Percentiles rank a stretch among this genome's conserved stretches.
These are phyloP conservation scores for Ogataea philodendri DNA, from an alignment of 805 yeast genomes.

Conservation along the genomic window DNA sequence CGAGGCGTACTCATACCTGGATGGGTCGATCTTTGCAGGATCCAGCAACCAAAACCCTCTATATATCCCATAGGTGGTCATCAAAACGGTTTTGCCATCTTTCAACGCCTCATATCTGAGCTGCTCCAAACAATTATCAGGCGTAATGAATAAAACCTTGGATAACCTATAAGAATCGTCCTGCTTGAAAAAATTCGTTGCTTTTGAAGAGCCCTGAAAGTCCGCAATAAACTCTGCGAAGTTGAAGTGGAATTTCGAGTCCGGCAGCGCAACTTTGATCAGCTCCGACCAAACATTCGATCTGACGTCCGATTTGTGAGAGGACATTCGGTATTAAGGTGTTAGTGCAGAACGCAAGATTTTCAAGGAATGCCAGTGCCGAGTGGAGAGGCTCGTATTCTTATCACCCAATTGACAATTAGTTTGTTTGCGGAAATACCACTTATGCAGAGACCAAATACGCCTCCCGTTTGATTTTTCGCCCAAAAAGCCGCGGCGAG, in stretches of 20 bases:
- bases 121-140: slow-evolving; percentile 33
- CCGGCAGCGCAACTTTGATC: slow-evolving; percentile 32
- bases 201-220: slow-evolving; percentile 29
- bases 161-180: slow-evolving; percentile 17
- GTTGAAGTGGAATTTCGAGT: slow-evolving; percentile 30
- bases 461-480: too few relatives aligned
- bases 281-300: slow-evolving; percentile 29
- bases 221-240: slow-evolving; percentile 36
- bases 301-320: slow-evolving; percentile 27
- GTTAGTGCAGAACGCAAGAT: too few relatives aligned
- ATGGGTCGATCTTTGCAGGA: slow-evolving; percentile 24
- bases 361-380: too few relatives aligned
- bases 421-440: too few relatives aligned
- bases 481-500: too few relatives aligned
- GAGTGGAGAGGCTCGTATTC: too few relatives aligned
- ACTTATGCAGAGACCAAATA: too few relatives aligned
- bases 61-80: slow-evolving; percentile 32
- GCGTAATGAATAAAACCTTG: slow-evolving; percentile 28
- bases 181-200: slow-evolving; percentile 20
- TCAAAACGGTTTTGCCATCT: slow-evolving; percentile 28
- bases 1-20: slow-evolving; percentile 26
- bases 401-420: too few relatives aligned
- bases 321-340: slow-evolving; percentile 4
- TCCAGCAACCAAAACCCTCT: slow-evolving; percentile 30
- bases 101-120: slow-evolving; percentile 26